Base-by-base conservation (phyloP, 495 filamentous ascomycete genomes). In the Hypoxylon fragiforme region DNA sequence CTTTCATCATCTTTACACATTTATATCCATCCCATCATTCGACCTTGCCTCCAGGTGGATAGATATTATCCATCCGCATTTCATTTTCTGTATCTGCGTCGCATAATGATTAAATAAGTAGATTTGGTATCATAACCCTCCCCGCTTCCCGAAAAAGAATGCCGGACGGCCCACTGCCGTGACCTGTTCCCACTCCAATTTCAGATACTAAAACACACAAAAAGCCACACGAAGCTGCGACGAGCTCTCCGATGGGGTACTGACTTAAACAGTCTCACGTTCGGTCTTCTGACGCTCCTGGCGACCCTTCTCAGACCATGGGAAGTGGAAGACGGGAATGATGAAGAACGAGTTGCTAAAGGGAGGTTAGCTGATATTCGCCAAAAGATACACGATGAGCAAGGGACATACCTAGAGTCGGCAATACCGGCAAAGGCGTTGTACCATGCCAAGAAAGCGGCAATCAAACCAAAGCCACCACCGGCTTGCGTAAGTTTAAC, bases 391-490 rank as follows among this genome's bases (percentile, higher is more conserved):
- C 2, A 35, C 44, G 63, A 35, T 1, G 18, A 12, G 30, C 20
- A 16, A 8, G 28, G 22, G 3, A 70, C 80, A 50, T 66, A 86
- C 85, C 85, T 88, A 73, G 88, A 91, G 76, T 97, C 94, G 54
- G 87, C 88, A 63, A 97, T 86, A 91, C 94, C 92, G 38, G 92
- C 94, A 52, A 96, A 79, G 24, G 94, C 92, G 68, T 97, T 96
- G 75, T 96, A 97, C 94, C 92, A 97, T 5, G 92, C 92, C 42
- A 91, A 65, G 72, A 98, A 96, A 1, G 92, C 92, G 12, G 92
- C 86, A 15, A 96, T 58, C 63, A 97, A 74, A 51, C 90, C 94
- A 63, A 97, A 97, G 69, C 85, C 81, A 57, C 92, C 94, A 61
- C 90, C 92, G 20, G 90, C 87, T 75, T 86, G 88, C 71, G 81